Percentiles rank a stretch among this genome's conserved stretches.
Evolutionary conservation across 768 basidiomycete species (phyloP).

Genomic region (Leccinum variicolor): DNA sequence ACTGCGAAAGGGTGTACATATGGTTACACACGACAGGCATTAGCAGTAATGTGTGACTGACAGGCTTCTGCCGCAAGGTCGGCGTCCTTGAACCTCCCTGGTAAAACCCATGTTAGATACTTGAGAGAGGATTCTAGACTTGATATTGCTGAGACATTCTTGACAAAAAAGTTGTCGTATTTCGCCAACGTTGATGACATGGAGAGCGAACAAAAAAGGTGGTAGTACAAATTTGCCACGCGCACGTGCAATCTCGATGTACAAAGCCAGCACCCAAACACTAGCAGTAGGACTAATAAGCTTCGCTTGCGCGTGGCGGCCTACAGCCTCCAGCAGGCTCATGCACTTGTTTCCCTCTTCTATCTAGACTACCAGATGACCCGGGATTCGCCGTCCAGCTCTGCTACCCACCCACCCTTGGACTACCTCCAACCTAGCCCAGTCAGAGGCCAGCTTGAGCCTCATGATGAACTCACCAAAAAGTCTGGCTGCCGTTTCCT

Average conservation of each 20-base stretch:
- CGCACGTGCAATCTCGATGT: conserved; percentile 11
- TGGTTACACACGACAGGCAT: conserved; percentile 15
- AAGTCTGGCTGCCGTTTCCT: conserved; percentile 67
- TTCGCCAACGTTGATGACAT: conserved; percentile 65
- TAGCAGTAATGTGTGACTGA: conserved; percentile 45
- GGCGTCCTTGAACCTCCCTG: conserved; percentile 96
- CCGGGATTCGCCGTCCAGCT: conserved; percentile 21
- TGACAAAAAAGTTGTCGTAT: conserved; percentile 81
- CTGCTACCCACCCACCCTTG: conserved; percentile 32
- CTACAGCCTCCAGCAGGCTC: not conserved
- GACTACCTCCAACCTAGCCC: conserved; percentile 62
- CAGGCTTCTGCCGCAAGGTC: conserved; percentile 93
- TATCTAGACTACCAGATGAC: conserved; percentile 18
- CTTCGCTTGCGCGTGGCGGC: conserved; percentile 17
- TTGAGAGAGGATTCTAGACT: conserved; percentile 86
- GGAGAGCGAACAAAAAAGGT: conserved; percentile 2
- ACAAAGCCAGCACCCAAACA: conserved; percentile 29
- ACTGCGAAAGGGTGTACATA: conserved; percentile 45
- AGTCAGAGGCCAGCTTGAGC: conserved; percentile 72
- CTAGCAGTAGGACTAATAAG: conserved; percentile 8
- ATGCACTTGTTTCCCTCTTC: conserved; percentile 4
- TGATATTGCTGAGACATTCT: conserved; percentile 82
- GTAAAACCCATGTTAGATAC: conserved; percentile 92
- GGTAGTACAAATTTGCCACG: conserved; percentile 6
- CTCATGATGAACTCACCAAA: conserved; percentile 47